Evolutionary conservation across 148 eudicot species (phyloP), one percentile per base, ranked within the genome.

Genomic region (Camellia granthamiana): DNA sequence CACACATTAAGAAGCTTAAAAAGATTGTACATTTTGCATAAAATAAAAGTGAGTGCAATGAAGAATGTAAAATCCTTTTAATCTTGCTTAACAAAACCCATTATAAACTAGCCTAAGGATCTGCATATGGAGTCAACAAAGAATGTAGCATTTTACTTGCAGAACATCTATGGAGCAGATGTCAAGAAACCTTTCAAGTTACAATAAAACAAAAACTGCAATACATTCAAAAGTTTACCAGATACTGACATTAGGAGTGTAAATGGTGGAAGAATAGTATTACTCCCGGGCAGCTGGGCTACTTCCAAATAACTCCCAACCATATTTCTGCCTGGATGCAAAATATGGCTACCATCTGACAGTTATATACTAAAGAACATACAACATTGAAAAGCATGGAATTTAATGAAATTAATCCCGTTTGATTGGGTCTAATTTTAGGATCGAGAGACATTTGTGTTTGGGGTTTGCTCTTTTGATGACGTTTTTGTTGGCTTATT

Each of bases 101-200:
- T 19, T n/a, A 51, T 23, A 11, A 2, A 15, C 9, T 9, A 30
- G 60, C 19, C 41, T 30, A 43, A 10, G 12, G 58, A 23, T 55
- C 65, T 23, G 44, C 63, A 64, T 15, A 46, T 2, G 30, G 42
- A 44, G 44, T 62, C 54, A 59, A 76, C 69, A 76, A 41, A 76
- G 70, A 74, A n/a, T 51, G 21, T 18, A 51, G 71, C 21, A 44
- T 65, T 77, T 51, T 65, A 77, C 60, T 30, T 77, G 61, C 72
- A 65, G 46, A 68, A 14, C 10, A 23, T 12, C 19, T 13, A 23
- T 5, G 44, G 21, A 65, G 44, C 15, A 72, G 43, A 72, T 23
- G 38, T 4, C 47, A 43, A 49, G n/a, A 52, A 12, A 51, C 5
- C 7, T 13, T 7, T 52, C 6, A 7, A 15, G n/a, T 54, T 68